Conservation (phyloP, 2,329 filamentous ascomycete species). For the Alternaria gansuensis region DNA sequence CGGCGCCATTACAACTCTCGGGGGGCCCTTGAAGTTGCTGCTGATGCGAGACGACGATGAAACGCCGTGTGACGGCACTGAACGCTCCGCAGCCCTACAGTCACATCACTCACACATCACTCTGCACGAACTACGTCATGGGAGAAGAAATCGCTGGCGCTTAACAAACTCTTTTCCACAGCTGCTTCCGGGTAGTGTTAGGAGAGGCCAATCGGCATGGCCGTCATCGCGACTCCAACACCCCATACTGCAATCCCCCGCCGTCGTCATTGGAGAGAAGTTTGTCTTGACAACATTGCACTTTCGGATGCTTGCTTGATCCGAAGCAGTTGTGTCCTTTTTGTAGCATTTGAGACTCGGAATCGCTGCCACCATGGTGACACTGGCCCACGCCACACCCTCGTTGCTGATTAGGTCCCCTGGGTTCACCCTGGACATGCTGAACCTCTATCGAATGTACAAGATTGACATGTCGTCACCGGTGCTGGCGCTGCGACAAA, state of each 20-base stretch:
- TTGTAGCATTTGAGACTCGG: neutral
- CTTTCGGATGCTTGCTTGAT: slow-evolving; percentile 3
- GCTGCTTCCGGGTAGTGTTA: slow-evolving; percentile 18
- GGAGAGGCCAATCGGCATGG: slow-evolving; percentile 11
- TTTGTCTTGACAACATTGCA: slow-evolving; percentile 15
- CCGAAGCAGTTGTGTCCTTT: slow-evolving; percentile 3
- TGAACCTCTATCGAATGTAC: neutral
- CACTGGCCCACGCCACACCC: neutral
- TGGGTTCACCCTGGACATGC: neutral
- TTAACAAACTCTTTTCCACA: slow-evolving; percentile 13
- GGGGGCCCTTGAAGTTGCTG: slow-evolving; percentile 7
- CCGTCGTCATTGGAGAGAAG: neutral
- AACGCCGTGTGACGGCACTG: slow-evolving; percentile 37
- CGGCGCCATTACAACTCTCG: slow-evolving; percentile 18
- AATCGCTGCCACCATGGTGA: neutral
- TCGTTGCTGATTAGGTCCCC: neutral
- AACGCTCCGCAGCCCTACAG: slow-evolving; percentile 28
- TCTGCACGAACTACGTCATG: slow-evolving; percentile 30
- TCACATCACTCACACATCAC: slow-evolving; percentile 26
- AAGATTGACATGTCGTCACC: neutral
- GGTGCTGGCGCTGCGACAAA: neutral
- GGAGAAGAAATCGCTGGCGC: slow-evolving; percentile 22
- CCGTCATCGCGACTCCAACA: neutral
- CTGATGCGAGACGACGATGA: slow-evolving; percentile 45
- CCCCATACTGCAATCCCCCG: neutral